These are phyloP conservation scores for Peniophora sp. DNA, from an alignment of 1,284 basidiomycete genomes.

Conservation along the genomic window DNA sequence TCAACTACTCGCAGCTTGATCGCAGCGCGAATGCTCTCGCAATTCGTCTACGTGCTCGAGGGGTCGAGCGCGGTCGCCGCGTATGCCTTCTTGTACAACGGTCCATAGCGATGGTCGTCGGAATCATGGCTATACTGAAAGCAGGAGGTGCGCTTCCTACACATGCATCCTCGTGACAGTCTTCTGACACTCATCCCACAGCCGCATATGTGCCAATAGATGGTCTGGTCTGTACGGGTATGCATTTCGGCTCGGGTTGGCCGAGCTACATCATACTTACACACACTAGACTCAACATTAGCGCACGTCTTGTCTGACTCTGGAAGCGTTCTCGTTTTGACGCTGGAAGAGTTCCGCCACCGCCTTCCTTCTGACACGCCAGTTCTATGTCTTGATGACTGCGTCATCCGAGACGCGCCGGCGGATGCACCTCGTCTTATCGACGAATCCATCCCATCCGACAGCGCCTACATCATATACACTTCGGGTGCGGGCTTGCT, in stretches of 20 bases:
- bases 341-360: constrained; percentile 35
- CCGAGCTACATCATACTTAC: background rate
- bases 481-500: constrained; percentile 39
- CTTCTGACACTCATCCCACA: no score
- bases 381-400: constrained; percentile 37
- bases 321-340: constrained; percentile 33
- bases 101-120: constrained; percentile 45
- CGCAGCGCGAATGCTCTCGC: constrained; percentile 41
- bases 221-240: constrained; percentile 29
- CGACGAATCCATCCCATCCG: constrained; percentile 30
- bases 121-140: constrained; percentile 46
- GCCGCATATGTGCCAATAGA: constrained; percentile 52
- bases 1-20: constrained; percentile 45
- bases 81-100: constrained; percentile 48
- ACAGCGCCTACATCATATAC: constrained; percentile 52
- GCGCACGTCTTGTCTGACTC: constrained; percentile 45
- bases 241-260: background rate
- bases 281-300: constrained; percentile 43
- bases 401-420: constrained; percentile 20
- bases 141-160: no score
- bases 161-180: no score
- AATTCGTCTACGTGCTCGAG: constrained; percentile 30
- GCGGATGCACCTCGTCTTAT: constrained; percentile 22
- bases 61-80: constrained; percentile 37
- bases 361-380: constrained; percentile 26